Evolutionary conservation across 441 rosid species (phyloP), one percentile per base, ranked within the genome.

Genomic region (Populus hybrid): DNA sequence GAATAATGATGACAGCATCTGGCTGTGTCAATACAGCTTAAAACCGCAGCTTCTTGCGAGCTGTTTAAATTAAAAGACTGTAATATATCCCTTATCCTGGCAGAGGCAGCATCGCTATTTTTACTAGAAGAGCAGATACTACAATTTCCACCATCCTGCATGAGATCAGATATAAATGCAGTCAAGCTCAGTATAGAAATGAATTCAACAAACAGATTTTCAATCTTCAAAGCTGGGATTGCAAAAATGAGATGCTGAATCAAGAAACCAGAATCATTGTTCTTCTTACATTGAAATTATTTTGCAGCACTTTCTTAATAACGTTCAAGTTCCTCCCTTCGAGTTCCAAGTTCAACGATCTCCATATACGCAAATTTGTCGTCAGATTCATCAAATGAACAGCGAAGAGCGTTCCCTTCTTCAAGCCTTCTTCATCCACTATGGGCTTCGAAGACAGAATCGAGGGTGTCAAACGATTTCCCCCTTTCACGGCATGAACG

Each of bases 31-130:
- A 82, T 16, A 73, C 88, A 86, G 8, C 73, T 40, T 16, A 77
- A 65, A 50, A 85, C 79, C 2, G 85, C 87, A 24, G 71, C 83
- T 38, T 77, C 79, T 34, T 87, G 90, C 24, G 88, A 87, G 12
- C 77, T 66, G 74, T 87, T 79, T 30, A 85, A 74, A 21, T 74
- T 72, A 36, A 70, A 72, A 66, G 36, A 46, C 18, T n/a, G 7
- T 6, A 6, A 3, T 12, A 2, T 8, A 10, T 46, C 65, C 18
- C 38, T 28, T 28, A 30, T 6, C 7, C 34, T 1, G 28, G 74
- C 53, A 30, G 32, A 46, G 36, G 10, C 6, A 71, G 20, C 65
- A 3, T 21, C 38, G 2, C 34, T 26, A 3, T 18, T 71, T 50
- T 46, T 36, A 75, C 76, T 78, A 16, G 61, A 34, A 35, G 74